These are phyloP conservation scores for Hawksworthiomyces lignivorus DNA, from an alignment of 2,329 filamentous ascomycete genomes.

Conservation along the genomic window DNA sequence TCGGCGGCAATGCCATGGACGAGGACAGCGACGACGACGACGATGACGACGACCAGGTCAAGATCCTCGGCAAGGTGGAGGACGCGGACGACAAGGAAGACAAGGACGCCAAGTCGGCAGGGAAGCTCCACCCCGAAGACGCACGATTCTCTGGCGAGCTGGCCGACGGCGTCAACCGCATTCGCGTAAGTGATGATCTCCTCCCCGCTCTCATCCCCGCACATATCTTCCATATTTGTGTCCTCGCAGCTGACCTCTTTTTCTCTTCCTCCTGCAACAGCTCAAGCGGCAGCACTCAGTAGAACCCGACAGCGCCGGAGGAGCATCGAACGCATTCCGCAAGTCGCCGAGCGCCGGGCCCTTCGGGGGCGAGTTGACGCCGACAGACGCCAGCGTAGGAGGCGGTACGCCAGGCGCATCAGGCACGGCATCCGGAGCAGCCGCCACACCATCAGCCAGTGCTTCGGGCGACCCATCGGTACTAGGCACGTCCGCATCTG, in stretches of 20 bases:
- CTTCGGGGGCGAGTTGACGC: slow-evolving; percentile 29
- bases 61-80: slow-evolving; percentile 54
- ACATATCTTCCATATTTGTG: slow-evolving; percentile 12
- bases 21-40: slow-evolving; percentile 70
- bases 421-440: slow-evolving; percentile 18
- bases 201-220: neutral
- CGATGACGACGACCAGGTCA: slow-evolving; percentile 51
- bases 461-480: neutral
- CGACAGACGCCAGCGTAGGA: slow-evolving; percentile 27
- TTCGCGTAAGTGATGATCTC: slow-evolving; percentile 56
- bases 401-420: slow-evolving; percentile 14
- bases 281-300: slow-evolving; percentile 74
- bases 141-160: slow-evolving; percentile 65
- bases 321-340: slow-evolving; percentile 31
- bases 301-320: slow-evolving; percentile 49
- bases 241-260: neutral
- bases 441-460: neutral
- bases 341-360: slow-evolving; percentile 39
- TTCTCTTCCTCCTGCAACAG: slow-evolving; percentile 32
- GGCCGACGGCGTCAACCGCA: slow-evolving; percentile 72
- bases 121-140: slow-evolving; percentile 62
- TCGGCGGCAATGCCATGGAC: slow-evolving; percentile 44
- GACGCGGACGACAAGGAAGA: slow-evolving; percentile 52
- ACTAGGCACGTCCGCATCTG: neutral
- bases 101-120: slow-evolving; percentile 43